Evolutionary conservation across 805 yeast species (phyloP), one percentile per base, ranked within the genome.

Genomic region (Zygoascus bituminiphila): DNA sequence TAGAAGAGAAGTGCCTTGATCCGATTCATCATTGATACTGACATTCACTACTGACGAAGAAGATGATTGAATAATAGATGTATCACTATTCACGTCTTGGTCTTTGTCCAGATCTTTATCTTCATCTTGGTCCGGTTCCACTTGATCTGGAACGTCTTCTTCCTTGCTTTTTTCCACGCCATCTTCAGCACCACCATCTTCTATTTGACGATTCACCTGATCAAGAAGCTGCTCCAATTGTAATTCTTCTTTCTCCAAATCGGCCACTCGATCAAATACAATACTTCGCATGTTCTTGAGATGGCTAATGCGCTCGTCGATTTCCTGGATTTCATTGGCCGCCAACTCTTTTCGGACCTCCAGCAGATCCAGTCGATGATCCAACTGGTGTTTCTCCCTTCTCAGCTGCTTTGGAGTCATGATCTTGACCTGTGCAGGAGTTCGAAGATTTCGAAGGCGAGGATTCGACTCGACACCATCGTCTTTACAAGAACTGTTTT

Each of bases 321-420:
- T 69, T 47, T 81, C 89, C 45, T 69, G 65, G 26, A 84, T 78
- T 57, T 84, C 89, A 55, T 70, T 71, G 1, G 84, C 73, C 0
- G 86, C 79, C 36, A 82, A 62, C 19, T 80, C 79, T 60, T 84
- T 82, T 45, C 84, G 74, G 22, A 84, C 72, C 53, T 79, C 82
- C 49, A 81, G 61, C 15, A 77, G 62, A 49, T 79, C 82, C 54
- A 82, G 63, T 45, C 68, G 71, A 49, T 72, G 70, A 33, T 66
- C 67, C 12, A 80, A 65, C 8, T 63, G 63, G 9, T 66, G 62
- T 50, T 70, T 69, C 49, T 66, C 72, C 4, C 57, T 57, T 12
- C 55, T 56, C 45, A 78, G 57, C 45, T 66, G 70, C 10, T 61
- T 62, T 1, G 70, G 55, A 7, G 75, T 74, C 49, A 72, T 75